Percentiles rank a stretch among this genome's conserved stretches.
Conservation (phyloP, 306 rosid species). For the Trifolium fragiferum region DNA sequence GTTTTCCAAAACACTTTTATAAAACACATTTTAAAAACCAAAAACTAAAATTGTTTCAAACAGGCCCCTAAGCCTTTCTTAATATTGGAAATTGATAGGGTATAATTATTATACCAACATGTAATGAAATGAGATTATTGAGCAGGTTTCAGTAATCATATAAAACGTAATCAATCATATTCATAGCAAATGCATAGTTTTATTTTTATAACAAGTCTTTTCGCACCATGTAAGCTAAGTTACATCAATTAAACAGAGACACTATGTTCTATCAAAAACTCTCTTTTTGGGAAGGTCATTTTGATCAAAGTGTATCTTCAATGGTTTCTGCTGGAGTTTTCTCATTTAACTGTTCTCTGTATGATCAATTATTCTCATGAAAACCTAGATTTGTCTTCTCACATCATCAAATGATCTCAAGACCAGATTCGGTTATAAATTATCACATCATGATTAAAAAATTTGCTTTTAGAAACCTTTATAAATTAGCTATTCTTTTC, state of each 20-base stretch:
- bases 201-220: slow-evolving; percentile 10
- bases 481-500: slow-evolving; percentile 30
- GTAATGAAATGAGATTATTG: background rate
- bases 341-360: slow-evolving; percentile 4
- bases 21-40: no score
- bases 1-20: no score
- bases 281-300: slow-evolving; percentile 15
- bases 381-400: slow-evolving; percentile 13
- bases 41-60: no score
- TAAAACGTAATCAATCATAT: slow-evolving; percentile 12
- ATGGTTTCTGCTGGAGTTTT: slow-evolving; percentile 5
- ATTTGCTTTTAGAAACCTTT: slow-evolving; percentile 27
- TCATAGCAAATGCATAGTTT: slow-evolving; percentile 32
- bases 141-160: slow-evolving; percentile 17
- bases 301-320: background rate
- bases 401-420: slow-evolving; percentile 24
- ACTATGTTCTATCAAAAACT: background rate
- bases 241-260: slow-evolving; percentile 7
- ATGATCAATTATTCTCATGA: slow-evolving; percentile 12
- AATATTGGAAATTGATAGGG: slow-evolving; percentile 31
- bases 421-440: slow-evolving; percentile 6
- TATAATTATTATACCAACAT: slow-evolving; percentile 3
- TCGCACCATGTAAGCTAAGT: background rate
- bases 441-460: slow-evolving; percentile 33
- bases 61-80: slow-evolving; percentile 24